Conservation (phyloP, 176 grass and related monocot species). For the Calamus simplicifolius region DNA sequence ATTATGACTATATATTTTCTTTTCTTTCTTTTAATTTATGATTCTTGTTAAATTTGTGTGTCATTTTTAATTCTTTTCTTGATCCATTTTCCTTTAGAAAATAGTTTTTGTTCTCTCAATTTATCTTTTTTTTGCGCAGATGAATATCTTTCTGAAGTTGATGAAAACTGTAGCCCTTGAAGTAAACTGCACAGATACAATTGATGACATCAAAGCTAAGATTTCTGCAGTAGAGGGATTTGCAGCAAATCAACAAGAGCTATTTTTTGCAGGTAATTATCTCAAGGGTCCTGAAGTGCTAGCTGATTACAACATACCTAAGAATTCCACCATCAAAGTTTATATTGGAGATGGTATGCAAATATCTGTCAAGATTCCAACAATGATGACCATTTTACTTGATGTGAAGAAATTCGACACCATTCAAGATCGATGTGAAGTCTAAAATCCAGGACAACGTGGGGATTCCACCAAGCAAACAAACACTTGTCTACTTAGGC, state of each 20-base stretch:
- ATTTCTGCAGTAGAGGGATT: neutral
- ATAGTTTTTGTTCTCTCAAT: too few relatives aligned
- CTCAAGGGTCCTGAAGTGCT: neutral
- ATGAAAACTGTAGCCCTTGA: constrained; percentile 3
- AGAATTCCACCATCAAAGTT: constrained; percentile 18
- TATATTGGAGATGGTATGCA: constrained; percentile 18
- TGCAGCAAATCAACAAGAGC: neutral
- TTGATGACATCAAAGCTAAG: constrained; percentile 10
- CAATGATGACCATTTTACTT: neutral
- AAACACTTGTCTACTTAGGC: too few relatives aligned
- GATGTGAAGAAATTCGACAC: constrained; percentile 15
- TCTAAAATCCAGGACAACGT: constrained; percentile 7
- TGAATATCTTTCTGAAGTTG: neutral
- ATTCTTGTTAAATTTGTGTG: too few relatives aligned
- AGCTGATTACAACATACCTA: constrained; percentile 5
- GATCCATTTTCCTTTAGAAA: too few relatives aligned
- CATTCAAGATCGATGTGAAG: constrained; percentile 9
- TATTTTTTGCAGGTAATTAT: constrained; percentile 2
- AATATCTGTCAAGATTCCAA: constrained; percentile 4
- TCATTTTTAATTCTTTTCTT: too few relatives aligned
- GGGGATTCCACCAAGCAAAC: constrained; percentile 15
- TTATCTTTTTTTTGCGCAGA: neutral
- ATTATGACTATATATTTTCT: too few relatives aligned
- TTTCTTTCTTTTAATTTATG: too few relatives aligned
- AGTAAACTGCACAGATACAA: neutral